Evolutionary conservation across 164 flowering plant species (phyloP), one percentile per base, ranked within the genome.

Genomic region (Cinnamomum micranthum): DNA sequence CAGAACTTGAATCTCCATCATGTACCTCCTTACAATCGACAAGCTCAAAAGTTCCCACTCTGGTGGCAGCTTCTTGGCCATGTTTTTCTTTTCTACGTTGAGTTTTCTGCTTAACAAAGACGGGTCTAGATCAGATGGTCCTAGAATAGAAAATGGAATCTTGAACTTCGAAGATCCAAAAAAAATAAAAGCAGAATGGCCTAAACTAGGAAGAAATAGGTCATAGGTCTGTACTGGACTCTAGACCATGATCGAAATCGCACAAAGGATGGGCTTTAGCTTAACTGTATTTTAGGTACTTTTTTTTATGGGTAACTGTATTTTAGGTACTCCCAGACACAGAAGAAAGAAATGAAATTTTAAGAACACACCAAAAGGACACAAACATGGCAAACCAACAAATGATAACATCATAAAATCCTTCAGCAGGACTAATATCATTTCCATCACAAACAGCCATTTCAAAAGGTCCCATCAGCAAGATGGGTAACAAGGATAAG

Each of bases 21-120:
- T 71, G 71, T 84, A 86, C 89, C 86, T 85, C 87, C 91, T 86
- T 81, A 84, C 60, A 78, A 81, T 84, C 50, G 70, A 86, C 73
- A 75, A 86, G 84, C 88, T 81, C 86, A 83, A 85, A 88, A 80
- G 75, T 84, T 74, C 86, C 87, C 79, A 84, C 80, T 77, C 74
- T 77, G 75, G 87, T 80, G 76, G 76, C 84, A 70, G 86, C 84
- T 79, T 80, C 86, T 75, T 86, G 86, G 77, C 66, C 82, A 73
- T 59, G 74, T 69, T 79, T 81, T 75, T 74, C 74, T 78, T 81
- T 81, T 78, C 76, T 79, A 85, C 75, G 75, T 23, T 69, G 65
- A 63, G 66, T 27, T 73, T 81, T 86, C 87, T 84, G 84, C 77
- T 84, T 81, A 81, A 79, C 73, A 74, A 81, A 77, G 77, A 78